Evolutionary conservation across 1,284 basidiomycete species (phyloP).

Genomic region (Tylopilus sp.): DNA sequence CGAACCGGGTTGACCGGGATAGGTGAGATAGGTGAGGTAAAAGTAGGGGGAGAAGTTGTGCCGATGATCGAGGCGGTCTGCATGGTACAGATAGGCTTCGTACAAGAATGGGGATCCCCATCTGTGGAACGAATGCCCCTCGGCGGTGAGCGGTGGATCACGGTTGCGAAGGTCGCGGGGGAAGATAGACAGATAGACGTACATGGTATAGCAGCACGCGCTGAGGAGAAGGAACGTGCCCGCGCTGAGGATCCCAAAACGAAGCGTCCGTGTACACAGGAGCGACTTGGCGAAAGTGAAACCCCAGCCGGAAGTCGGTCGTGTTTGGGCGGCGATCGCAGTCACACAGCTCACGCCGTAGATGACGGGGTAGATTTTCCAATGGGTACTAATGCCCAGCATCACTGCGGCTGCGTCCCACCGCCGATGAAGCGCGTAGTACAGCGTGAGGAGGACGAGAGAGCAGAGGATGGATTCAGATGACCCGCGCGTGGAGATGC

Average conservation of each 20-base stretch:
- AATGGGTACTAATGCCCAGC: conserved; percentile 81
- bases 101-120: conserved; percentile 93
- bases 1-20: conserved; percentile 40
- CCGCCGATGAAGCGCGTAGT: conserved; percentile 47
- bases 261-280: conserved; percentile 55
- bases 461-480: conserved; percentile 87
- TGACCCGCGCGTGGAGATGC: conserved; percentile 94
- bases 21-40: conserved; percentile 86
- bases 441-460: conserved; percentile 76
- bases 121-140: conserved; percentile 39
- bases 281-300: conserved; percentile 39
- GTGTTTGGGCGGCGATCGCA: conserved; percentile 46
- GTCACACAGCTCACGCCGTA: conserved; percentile 80
- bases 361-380: conserved; percentile 95
- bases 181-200: conserved; percentile 32
- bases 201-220: conserved; percentile 73
- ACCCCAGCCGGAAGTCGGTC: conserved; percentile 17
- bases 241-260: conserved; percentile 69
- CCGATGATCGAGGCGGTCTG: conserved; percentile 87
- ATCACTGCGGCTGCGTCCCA: conserved; percentile 66
- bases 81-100: conserved; percentile 92
- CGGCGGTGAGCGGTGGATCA: conserved; percentile 6
- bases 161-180: not conserved
- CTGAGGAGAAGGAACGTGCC: conserved; percentile 70
- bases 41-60: conserved; percentile 99